Conservation (phyloP, 2,329 filamentous ascomycete genomes). For the Drechslera avenae region DNA sequence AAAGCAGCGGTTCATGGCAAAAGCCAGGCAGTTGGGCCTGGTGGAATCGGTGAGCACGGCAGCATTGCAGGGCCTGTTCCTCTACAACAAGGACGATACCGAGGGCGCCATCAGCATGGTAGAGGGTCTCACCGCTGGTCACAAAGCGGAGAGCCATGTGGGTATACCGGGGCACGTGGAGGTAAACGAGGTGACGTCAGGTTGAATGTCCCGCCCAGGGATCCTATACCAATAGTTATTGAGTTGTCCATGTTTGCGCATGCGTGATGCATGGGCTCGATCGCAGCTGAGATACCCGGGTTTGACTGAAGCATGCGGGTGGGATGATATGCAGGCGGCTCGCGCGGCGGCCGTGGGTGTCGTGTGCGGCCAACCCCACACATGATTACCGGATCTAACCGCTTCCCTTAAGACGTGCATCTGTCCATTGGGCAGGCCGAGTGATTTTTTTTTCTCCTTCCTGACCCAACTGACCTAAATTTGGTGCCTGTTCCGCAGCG, state of each 20-base stretch:
- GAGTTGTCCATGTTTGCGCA: background rate
- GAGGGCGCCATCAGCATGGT: conserved; percentile 84
- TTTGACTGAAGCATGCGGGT: conserved; percentile 3
- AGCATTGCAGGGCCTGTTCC: conserved; percentile 88
- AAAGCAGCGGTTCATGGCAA: conserved; percentile 71
- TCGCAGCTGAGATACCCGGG: background rate
- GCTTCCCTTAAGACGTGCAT: conserved; percentile 6
- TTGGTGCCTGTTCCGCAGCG: conserved; percentile 7
- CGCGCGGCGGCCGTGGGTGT: conserved; percentile 11
- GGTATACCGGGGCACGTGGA: conserved; percentile 41
- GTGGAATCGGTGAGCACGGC: conserved; percentile 81
- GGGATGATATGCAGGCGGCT: conserved; percentile 18
- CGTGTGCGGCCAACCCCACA: conserved; percentile 9
- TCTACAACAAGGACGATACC: conserved; percentile 93
- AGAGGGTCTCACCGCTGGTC: conserved; percentile 59
- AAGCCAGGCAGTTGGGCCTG: conserved; percentile 71
- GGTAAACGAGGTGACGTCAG: conserved; percentile 22
- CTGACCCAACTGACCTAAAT: background rate
- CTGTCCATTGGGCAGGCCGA: conserved; percentile 1
- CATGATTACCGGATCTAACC: conserved; percentile 16
- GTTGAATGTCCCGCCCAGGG: background rate
- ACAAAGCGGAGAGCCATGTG: conserved; percentile 34
- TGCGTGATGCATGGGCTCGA: background rate
- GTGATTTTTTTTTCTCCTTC: conserved; percentile 2
- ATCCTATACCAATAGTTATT: conserved; percentile 6